A percentile compares a stretch with the other conserved stretches of the same genome.
Evolutionary conservation across 371 early-diverging fungal species (phyloP).

Genomic region (Mucor lusitanicus): DNA sequence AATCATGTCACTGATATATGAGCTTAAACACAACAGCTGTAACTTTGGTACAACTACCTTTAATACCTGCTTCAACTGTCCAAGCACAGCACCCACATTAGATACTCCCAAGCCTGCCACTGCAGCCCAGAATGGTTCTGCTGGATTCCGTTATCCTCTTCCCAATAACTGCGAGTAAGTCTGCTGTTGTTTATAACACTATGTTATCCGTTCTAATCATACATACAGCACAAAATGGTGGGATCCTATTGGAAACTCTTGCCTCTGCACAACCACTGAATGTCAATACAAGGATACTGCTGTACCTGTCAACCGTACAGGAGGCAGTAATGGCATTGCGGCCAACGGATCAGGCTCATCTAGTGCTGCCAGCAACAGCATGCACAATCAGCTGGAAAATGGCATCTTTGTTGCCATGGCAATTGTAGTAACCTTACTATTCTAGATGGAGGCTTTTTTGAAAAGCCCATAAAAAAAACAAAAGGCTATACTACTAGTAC

Average conservation of each 20-base stretch:
- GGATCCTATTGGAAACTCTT: constrained; percentile 62
- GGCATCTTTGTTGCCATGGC: not conserved
- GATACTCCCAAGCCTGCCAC: constrained; percentile 56
- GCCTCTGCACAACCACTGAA: constrained; percentile 47
- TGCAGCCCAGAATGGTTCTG: constrained; percentile 42
- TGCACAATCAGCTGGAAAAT: not conserved
- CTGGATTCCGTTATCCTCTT: constrained; percentile 52
- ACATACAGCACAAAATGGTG: constrained; percentile 61
- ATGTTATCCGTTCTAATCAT: not conserved
- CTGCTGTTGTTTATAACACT: not conserved
- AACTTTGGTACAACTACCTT: constrained; percentile 56
- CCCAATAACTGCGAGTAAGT: constrained; percentile 67
- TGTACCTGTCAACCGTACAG: constrained; percentile 24
- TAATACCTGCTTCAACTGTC: constrained; percentile 72
- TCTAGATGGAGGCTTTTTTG: not conserved
- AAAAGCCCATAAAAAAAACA: not conserved
- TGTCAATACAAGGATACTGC: constrained; percentile 55
- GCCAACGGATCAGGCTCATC: constrained; percentile 15
- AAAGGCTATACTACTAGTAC: not conserved
- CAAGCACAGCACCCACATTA: constrained; percentile 49
- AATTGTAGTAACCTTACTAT: not conserved
- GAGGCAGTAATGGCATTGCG: constrained; percentile 2
- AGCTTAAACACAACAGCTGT: constrained; percentile 31
- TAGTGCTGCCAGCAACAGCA: not conserved
- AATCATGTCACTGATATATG: too few species aligned